Conservation (phyloP, 192 early-diverging fungal species). For the Coemansia sp. region DNA sequence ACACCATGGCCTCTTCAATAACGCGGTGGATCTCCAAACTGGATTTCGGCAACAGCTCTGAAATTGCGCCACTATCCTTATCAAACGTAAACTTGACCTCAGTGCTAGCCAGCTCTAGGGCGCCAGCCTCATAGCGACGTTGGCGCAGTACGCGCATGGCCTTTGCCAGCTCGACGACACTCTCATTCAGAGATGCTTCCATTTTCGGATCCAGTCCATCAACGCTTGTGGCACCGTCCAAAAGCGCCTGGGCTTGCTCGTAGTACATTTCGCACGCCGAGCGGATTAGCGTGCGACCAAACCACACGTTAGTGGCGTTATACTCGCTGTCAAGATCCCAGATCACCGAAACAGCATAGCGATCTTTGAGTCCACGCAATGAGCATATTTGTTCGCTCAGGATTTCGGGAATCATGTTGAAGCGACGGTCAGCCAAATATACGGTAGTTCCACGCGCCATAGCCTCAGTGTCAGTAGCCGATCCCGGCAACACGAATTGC, state of each 20-base stretch:
- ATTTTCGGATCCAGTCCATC: slow-evolving; percentile 44
- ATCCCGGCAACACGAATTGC: slow-evolving; percentile 66
- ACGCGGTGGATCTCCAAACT: slow-evolving; percentile 71
- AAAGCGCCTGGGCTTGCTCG: slow-evolving; percentile 71
- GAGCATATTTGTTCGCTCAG: slow-evolving; percentile 75
- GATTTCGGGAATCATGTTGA: slow-evolving; percentile 79
- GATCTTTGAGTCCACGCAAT: slow-evolving; percentile 64
- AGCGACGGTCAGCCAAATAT: slow-evolving; percentile 76
- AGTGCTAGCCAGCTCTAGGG: slow-evolving; percentile 70
- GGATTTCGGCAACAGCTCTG: slow-evolving; percentile 67
- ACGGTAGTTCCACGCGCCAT: slow-evolving; percentile 73
- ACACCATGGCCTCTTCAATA: slow-evolving; percentile 80
- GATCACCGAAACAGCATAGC: slow-evolving; percentile 73
- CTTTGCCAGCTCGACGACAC: slow-evolving; percentile 53
- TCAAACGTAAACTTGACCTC: slow-evolving; percentile 77
- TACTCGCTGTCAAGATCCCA: slow-evolving; percentile 64
- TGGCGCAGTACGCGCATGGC: slow-evolving; percentile 61
- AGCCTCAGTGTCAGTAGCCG: slow-evolving; percentile 69
- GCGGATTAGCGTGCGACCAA: slow-evolving; percentile 71
- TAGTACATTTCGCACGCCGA: slow-evolving; percentile 77
- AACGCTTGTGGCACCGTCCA: slow-evolving; percentile 60
- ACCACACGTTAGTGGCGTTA: slow-evolving; percentile 63
- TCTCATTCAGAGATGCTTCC: slow-evolving; percentile 46
- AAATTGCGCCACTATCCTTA: slow-evolving; percentile 58
- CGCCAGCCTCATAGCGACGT: slow-evolving; percentile 62